Evolutionary conservation across 208 protist genomes (phyloP).

Genomic region (Herpetomonas tarakana): DNA sequence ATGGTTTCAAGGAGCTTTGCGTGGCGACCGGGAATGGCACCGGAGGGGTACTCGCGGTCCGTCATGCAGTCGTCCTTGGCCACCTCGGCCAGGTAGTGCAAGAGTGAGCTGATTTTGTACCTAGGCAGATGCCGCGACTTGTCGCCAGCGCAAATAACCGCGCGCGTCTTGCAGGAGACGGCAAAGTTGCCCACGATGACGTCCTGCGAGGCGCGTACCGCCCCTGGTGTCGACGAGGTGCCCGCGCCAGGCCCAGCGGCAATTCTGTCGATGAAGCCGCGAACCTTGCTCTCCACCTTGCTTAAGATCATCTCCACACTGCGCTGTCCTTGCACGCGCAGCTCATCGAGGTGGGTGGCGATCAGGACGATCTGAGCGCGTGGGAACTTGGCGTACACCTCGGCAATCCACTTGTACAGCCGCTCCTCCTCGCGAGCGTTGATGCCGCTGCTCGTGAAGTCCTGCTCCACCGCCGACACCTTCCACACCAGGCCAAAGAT

Average conservation of each 20-base stretch:
- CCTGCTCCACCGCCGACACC: slow-evolving; percentile 83
- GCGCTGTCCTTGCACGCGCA: slow-evolving; percentile 73
- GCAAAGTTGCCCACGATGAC: slow-evolving; percentile 84
- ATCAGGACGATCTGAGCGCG: slow-evolving; percentile 71
- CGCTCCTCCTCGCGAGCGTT: slow-evolving; percentile 76
- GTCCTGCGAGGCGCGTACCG: slow-evolving; percentile 1
- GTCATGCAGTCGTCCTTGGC: slow-evolving; percentile 63
- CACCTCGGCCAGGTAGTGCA: slow-evolving; percentile 57
- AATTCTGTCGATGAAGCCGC: slow-evolving; percentile 58
- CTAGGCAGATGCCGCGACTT: slow-evolving; percentile 48
- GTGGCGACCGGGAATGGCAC: slow-evolving; percentile 74
- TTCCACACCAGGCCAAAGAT: slow-evolving; percentile 91
- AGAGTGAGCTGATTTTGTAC: slow-evolving; percentile 61
- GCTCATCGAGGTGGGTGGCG: slow-evolving; percentile 87
- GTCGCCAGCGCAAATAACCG: slow-evolving; percentile 69
- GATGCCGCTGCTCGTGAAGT: slow-evolving; percentile 78
- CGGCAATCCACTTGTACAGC: slow-evolving; percentile 80
- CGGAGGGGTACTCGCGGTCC: slow-evolving; percentile 65
- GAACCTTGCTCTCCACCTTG: slow-evolving; percentile 72
- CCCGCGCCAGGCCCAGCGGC: slow-evolving; percentile 1
- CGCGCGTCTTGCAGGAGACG: slow-evolving; percentile 82
- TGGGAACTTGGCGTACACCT: slow-evolving; percentile 87
- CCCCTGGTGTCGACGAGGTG: slow-evolving; percentile 6
- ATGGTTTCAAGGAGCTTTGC: slow-evolving; percentile 57
- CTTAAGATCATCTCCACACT: slow-evolving; percentile 86